Percentiles rank a stretch among this genome's conserved stretches.
Conservation (phyloP, 352 stramenopile genomes). For the Globisporangium heterothallicum region DNA sequence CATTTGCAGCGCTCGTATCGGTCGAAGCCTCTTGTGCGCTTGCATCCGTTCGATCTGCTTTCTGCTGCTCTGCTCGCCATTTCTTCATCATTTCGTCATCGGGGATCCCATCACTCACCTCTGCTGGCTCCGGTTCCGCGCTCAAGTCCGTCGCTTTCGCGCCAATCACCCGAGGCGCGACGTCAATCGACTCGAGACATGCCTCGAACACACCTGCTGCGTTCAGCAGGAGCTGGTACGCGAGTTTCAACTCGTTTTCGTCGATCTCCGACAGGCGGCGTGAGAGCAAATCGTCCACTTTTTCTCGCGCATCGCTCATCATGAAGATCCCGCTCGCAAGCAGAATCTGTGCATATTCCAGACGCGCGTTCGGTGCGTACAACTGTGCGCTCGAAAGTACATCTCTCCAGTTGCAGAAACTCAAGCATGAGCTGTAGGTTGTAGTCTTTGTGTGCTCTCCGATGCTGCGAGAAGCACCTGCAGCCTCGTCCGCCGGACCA, state of each 20-base stretch:
- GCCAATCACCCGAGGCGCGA: slow-evolving; percentile 25
- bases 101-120: slow-evolving; percentile 1
- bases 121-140: slow-evolving; percentile 7
- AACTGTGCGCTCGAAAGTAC: slow-evolving; percentile 35
- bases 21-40: not conserved
- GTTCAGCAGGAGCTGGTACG: slow-evolving; percentile 60
- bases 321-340: slow-evolving; percentile 38
- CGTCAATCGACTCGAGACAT: slow-evolving; percentile 37
- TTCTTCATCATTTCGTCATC: slow-evolving; percentile 43
- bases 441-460: not conserved
- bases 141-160: slow-evolving; percentile 28
- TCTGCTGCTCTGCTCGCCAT: slow-evolving; percentile 50
- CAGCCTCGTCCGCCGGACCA: not conserved
- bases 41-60: slow-evolving; percentile 9
- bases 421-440: slow-evolving; percentile 33
- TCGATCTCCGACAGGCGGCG: slow-evolving; percentile 36
- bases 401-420: slow-evolving; percentile 55
- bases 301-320: slow-evolving; percentile 34
- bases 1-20: not conserved
- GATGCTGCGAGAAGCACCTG: not conserved
- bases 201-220: slow-evolving; percentile 46
- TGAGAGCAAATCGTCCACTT: slow-evolving; percentile 37
- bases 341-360: slow-evolving; percentile 51
- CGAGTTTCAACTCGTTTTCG: slow-evolving; percentile 64
- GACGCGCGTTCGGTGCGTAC: slow-evolving; percentile 41